These are phyloP conservation scores for Sphagnum magellanicum DNA, from an alignment of 228 moss, liverwort and hornwort species.

Conservation along the genomic window DNA sequence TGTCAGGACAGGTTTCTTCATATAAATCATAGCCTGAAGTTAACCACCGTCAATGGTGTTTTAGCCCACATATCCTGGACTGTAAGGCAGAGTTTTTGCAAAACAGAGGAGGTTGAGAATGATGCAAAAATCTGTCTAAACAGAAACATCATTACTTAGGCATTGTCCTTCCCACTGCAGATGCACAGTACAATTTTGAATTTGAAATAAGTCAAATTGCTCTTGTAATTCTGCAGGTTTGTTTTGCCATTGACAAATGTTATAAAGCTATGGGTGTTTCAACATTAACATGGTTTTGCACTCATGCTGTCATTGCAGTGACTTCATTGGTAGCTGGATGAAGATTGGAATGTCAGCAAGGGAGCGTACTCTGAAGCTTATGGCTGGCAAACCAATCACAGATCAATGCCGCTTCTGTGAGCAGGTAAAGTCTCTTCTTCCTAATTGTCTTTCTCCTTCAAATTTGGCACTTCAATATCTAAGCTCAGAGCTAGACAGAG, in stretches of 20 bases:
- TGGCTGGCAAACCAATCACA: conserved; percentile 13
- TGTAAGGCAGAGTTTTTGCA: too few species aligned
- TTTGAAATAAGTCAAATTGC: neutral
- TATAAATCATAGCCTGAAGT: too few species aligned
- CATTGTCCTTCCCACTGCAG: too few species aligned
- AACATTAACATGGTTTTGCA: too few species aligned
- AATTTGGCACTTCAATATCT: neutral
- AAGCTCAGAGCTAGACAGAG: neutral
- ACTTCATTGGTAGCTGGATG: conserved; percentile 73
- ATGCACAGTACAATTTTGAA: neutral
- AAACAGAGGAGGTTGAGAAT: too few species aligned
- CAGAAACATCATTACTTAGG: too few species aligned
- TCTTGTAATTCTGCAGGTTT: neutral
- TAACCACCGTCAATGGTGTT: too few species aligned
- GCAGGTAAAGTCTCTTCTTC: conserved; percentile 16
- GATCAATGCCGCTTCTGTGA: conserved; percentile 47
- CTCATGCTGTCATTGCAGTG: conserved; percentile 27
- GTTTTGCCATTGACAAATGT: neutral
- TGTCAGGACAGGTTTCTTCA: too few species aligned
- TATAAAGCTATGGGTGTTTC: too few species aligned
- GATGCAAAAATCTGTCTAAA: too few species aligned
- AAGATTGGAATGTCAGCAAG: conserved; percentile 34
- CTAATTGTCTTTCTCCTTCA: neutral
- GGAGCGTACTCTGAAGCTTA: conserved; percentile 14
- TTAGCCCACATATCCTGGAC: too few species aligned